Percentiles rank a stretch among this genome's conserved stretches.
phyloP scores from a whole-genome alignment of 257 asterid genomes.

The Solanum peruvianum region DNA sequence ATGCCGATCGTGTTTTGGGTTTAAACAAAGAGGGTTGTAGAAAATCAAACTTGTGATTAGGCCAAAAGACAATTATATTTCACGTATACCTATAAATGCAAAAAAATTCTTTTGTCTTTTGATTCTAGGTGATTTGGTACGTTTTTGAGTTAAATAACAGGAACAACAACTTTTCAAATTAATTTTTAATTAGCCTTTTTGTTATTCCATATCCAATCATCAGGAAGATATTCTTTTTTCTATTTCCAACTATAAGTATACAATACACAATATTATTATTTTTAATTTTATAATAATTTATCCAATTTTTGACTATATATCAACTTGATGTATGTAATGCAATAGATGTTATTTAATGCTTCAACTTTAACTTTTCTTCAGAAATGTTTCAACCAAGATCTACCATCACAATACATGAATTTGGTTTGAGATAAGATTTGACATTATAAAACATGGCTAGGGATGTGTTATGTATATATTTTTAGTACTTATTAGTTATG shows the following conservation, averaged over 20 bases:
- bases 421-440: not conserved
- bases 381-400: not conserved
- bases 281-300: too few relatives aligned
- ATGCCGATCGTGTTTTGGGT: too few relatives aligned
- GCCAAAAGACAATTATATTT: not conserved
- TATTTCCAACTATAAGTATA: too few relatives aligned
- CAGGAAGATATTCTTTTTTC: too few relatives aligned
- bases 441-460: too few relatives aligned
- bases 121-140: not conserved
- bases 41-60: too few relatives aligned
- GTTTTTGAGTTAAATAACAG: too few relatives aligned
- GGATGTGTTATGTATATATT: not conserved
- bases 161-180: not conserved
- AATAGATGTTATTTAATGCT: not conserved
- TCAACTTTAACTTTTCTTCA: not conserved
- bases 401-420: not conserved
- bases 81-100: not conserved
- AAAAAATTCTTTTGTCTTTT: not conserved
- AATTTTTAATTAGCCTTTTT: too few relatives aligned
- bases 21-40: too few relatives aligned
- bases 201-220: too few relatives aligned
- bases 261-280: too few relatives aligned
- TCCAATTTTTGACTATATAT: too few relatives aligned
- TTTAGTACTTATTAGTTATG: not conserved
- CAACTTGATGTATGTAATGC: not conserved